phyloP scores from a whole-genome alignment of 192 early-diverging fungal genomes.

The Diversispora epigaea region DNA sequence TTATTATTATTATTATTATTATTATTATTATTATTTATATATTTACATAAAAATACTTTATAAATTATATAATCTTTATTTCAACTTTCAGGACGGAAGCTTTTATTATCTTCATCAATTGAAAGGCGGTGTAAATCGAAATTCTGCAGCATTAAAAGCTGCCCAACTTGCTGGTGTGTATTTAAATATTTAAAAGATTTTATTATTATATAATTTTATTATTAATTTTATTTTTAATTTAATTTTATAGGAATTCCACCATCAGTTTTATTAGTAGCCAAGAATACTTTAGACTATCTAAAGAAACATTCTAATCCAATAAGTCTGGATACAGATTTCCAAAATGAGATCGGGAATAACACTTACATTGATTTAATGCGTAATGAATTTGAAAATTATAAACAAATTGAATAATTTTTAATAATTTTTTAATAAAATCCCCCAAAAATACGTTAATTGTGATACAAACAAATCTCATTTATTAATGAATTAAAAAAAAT shows the following conservation, averaged over 20 bases:
- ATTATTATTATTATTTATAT: too few species aligned
- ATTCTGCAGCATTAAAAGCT: conserved; percentile 20
- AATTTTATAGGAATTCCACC: conserved; percentile 14
- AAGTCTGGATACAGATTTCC: neutral
- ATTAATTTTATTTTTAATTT: neutral
- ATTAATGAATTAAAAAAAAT: too few species aligned
- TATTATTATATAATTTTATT: neutral
- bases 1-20: too few species aligned
- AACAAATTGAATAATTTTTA: too few species aligned
- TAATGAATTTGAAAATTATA: too few species aligned
- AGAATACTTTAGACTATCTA: neutral
- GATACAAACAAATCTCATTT: too few species aligned
- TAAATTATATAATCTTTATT: neutral
- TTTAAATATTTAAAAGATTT: neutral
- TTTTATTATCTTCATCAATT: conserved; percentile 20
- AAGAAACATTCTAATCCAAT: neutral
- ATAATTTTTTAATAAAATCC: too few species aligned
- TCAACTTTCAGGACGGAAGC: conserved; percentile 20
- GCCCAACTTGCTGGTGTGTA: conserved; percentile 21
- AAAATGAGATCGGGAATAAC: neutral
- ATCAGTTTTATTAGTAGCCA: conserved; percentile 14
- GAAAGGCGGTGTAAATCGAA: conserved; percentile 14
- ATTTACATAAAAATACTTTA: too few species aligned
- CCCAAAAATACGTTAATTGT: too few species aligned
- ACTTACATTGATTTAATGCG: neutral